A percentile compares a stretch with the other conserved stretches of the same genome.
Evolutionary conservation across 2,329 filamentous ascomycete species (phyloP).

Genomic region (Tolypocladium sp.): DNA sequence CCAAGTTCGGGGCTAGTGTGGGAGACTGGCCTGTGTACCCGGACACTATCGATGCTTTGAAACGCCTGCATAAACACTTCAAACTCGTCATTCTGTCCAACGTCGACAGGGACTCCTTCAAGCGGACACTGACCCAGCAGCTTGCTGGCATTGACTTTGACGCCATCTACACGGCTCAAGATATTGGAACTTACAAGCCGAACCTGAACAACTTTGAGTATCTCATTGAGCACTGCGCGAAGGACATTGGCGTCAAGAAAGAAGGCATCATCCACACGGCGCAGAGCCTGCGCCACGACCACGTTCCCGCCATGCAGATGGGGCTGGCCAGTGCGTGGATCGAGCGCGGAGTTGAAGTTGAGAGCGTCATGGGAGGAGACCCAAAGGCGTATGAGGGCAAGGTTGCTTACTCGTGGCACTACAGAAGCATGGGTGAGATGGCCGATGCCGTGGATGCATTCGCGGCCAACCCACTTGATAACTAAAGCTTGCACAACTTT

Average conservation of each 20-base stretch:
- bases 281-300: constrained; percentile 58
- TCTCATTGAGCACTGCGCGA: constrained; percentile 43
- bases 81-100: constrained; percentile 55
- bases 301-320: constrained; percentile 52
- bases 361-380: constrained; percentile 13
- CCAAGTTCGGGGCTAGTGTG: constrained; percentile 31
- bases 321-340: constrained; percentile 60
- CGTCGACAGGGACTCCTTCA: constrained; percentile 34
- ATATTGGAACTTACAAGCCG: constrained; percentile 67
- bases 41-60: constrained; percentile 46
- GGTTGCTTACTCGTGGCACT: constrained; percentile 36
- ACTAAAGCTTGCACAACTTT: neutral
- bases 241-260: constrained; percentile 41
- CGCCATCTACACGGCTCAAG: constrained; percentile 58
- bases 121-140: constrained; percentile 14
- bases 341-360: constrained; percentile 36
- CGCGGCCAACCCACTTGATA: neutral
- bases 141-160: constrained; percentile 47
- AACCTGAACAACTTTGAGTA: constrained; percentile 55
- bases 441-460: constrained; percentile 42
- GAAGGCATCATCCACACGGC: constrained; percentile 58
- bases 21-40: constrained; percentile 47
- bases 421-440: constrained; percentile 49
- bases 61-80: constrained; percentile 37
- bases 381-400: constrained; percentile 25